Base-by-base conservation (phyloP, 129 eudicot species). In the Smallanthus sonchifolius region DNA sequence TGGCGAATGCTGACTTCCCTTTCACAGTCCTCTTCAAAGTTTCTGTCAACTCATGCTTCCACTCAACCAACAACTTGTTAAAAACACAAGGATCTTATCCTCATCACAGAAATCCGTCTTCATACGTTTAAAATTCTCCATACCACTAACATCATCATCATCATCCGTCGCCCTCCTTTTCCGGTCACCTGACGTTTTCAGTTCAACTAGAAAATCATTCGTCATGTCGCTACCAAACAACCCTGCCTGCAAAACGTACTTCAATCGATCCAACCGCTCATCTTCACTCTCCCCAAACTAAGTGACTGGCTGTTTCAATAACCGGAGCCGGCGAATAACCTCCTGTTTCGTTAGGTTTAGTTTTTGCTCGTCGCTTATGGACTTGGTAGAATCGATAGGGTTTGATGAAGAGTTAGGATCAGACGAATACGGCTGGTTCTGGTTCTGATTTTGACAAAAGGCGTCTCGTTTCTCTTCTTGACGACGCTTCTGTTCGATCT, bases 41-140 rank as follows among this genome's bases (percentile, higher is more conserved):
- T 64, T 93, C 96, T 6, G 72, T 74, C 98, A 93, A 73, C 91
- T 90, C 98, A 73, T 89, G 95, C 9, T 84, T 86, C 98, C 98
- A 93, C 78, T 93, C 96, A 74, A 90, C 87, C 89, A 93, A 81
- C 87, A 93, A 70, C 95, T 79, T 87, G 89, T 93, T 93, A 36
- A 89, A 55, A 90, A 93, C 80, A 93, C 98, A 71, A 93, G 70
- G 63, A 93, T 93, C 91, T 87, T 93, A 79, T 93, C 96, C 80
- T 93, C 98, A 67, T 89, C 95, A 65, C 95, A 87, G 80, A 89
- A 93, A 43, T 86, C 83, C 28, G 86, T 75, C 81, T 88, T 93
- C 98, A 93, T 86, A 10, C 88, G 57, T 70, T 85, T 88, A 75
- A 84, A 34, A 84, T 85, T 94, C 88, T 87, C 87, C 97, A 51